A percentile compares a stretch with the other conserved stretches of the same genome.
phyloP scores from a whole-genome alignment of 371 early-diverging fungal species.

The Mortierella sp. region DNA sequence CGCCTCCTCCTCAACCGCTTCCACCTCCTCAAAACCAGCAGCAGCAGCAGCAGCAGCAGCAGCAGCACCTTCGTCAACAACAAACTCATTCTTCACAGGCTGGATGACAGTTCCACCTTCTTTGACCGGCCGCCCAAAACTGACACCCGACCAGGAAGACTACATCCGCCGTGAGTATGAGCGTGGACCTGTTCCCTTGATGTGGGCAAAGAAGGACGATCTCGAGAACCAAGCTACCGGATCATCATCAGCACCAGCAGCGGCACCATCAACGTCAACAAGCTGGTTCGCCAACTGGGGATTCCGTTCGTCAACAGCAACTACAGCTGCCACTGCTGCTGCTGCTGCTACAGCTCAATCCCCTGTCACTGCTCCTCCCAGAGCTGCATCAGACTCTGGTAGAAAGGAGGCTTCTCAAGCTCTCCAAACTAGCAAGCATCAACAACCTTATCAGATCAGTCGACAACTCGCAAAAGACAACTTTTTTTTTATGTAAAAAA shows the following conservation, averaged over 20 bases:
- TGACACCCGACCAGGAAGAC: constrained; percentile 18
- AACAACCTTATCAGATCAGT: too few species aligned
- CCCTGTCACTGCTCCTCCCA: not conserved
- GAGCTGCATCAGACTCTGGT: not conserved
- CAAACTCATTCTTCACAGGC: constrained; percentile 21
- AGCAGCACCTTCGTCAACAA: not conserved
- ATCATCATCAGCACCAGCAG: not conserved
- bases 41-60: not conserved
- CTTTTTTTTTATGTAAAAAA: too few species aligned
- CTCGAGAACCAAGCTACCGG: constrained; percentile 14
- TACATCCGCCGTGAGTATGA: constrained; percentile 20
- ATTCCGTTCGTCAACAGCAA: not conserved
- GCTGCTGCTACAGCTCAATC: not conserved
- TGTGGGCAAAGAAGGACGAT: constrained; percentile 34
- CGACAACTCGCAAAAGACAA: too few species aligned
- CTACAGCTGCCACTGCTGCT: not conserved
- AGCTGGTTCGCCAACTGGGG: constrained; percentile 4
- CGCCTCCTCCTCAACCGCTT: not conserved
- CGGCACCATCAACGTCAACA: not conserved
- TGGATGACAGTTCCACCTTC: constrained; percentile 39
- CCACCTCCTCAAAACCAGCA: not conserved
- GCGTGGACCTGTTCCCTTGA: constrained; percentile 28
- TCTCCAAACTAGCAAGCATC: too few species aligned
- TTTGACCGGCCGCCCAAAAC: constrained; percentile 23
- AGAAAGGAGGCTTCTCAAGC: not conserved